A percentile compares a stretch with the other conserved stretches of the same genome.
phyloP scores from a whole-genome alignment of 257 asterid species.

The Scutellaria minor region DNA sequence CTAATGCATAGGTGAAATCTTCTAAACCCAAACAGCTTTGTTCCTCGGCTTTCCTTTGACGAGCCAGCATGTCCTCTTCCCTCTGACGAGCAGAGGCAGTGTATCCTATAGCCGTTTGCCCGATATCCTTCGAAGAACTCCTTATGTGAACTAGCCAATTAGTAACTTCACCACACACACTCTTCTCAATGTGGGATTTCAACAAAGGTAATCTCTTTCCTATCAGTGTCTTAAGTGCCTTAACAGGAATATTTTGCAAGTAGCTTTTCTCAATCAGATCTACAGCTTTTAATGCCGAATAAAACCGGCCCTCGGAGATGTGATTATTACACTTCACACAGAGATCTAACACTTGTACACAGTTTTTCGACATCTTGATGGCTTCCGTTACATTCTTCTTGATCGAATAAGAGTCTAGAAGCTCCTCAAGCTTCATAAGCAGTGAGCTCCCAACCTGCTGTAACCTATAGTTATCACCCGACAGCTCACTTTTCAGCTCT shows the following conservation, averaged over 20 bases:
- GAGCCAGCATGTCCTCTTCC: constrained; percentile 92
- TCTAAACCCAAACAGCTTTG: constrained; percentile 82
- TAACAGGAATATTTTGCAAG: constrained; percentile 71
- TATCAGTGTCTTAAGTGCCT: constrained; percentile 57
- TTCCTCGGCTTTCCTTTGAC: constrained; percentile 92
- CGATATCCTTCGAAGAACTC: constrained; percentile 80
- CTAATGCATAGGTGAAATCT: constrained; percentile 73
- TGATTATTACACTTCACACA: constrained; percentile 82
- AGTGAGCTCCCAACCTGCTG: constrained; percentile 83
- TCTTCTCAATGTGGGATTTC: constrained; percentile 79
- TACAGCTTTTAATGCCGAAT: constrained; percentile 90
- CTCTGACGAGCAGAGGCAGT: constrained; percentile 92
- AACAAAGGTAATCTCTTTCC: constrained; percentile 69
- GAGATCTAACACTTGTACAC: constrained; percentile 79
- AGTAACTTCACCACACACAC: constrained; percentile 76
- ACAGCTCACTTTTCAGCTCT: constrained; percentile 84
- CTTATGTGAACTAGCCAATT: constrained; percentile 92
- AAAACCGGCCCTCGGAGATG: constrained; percentile 76
- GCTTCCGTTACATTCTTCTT: constrained; percentile 86
- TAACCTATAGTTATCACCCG: constrained; percentile 74
- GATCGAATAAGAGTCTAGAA: constrained; percentile 74
- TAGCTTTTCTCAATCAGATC: constrained; percentile 76
- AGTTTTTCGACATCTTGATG: constrained; percentile 74
- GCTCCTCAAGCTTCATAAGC: constrained; percentile 81
- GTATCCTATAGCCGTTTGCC: constrained; percentile 82